Conservation (phyloP, 495 filamentous ascomycete genomes). For the Amniculicola lignicola region DNA sequence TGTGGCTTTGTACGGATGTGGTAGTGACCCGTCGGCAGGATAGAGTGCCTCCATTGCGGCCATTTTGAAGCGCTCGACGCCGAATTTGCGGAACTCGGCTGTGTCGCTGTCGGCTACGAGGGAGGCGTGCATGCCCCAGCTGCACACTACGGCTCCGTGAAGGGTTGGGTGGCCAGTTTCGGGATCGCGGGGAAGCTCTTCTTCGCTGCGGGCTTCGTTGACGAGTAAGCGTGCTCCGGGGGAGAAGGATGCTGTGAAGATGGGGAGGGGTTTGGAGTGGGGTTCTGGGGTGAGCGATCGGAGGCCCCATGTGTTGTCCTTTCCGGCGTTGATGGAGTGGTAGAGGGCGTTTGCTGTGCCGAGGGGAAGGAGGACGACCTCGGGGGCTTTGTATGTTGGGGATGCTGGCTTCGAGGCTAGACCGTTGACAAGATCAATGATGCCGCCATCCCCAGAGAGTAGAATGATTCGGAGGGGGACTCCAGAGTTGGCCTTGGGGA, state of each 20-base stretch:
- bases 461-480: slow-evolving; percentile 62
- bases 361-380: slow-evolving; percentile 65
- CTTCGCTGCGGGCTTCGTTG: slow-evolving; percentile 42
- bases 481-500: slow-evolving; percentile 48
- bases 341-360: slow-evolving; percentile 91
- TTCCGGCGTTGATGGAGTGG: slow-evolving; percentile 54
- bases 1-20: slow-evolving; percentile 66
- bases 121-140: slow-evolving; percentile 82
- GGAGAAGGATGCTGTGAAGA: slow-evolving; percentile 59
- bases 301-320: slow-evolving; percentile 49
- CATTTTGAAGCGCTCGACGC: slow-evolving; percentile 74
- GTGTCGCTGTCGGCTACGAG: slow-evolving; percentile 89
- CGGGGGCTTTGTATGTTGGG: slow-evolving; percentile 46
- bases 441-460: slow-evolving; percentile 81
- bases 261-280: slow-evolving; percentile 32
- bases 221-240: slow-evolving; percentile 55
- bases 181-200: slow-evolving; percentile 34
- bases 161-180: slow-evolving; percentile 16
- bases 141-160: slow-evolving; percentile 77
- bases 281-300: slow-evolving; percentile 47
- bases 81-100: slow-evolving; percentile 66
- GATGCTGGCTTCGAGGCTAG: slow-evolving; percentile 42
- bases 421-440: slow-evolving; percentile 72
- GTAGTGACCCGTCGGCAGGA: slow-evolving; percentile 53
- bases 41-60: slow-evolving; percentile 71